phyloP scores from a whole-genome alignment of 208 protist species.

The Wallacemonas rigidus region DNA sequence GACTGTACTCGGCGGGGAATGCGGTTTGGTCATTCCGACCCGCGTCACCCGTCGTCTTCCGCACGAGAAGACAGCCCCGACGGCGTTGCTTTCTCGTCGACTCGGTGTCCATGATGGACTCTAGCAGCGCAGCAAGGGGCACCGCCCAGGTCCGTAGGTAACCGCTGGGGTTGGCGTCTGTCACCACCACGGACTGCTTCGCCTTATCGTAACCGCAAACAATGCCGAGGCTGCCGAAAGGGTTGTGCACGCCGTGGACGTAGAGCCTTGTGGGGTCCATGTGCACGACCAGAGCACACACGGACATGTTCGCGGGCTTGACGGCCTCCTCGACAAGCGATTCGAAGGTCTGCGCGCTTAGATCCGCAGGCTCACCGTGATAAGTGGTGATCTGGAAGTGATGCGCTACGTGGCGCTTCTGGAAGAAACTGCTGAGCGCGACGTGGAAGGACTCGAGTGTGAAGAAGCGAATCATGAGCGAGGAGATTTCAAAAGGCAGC shows the following conservation, averaged over 20 bases:
- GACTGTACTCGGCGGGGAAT: conserved; percentile 51
- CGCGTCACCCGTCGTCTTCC: conserved; percentile 1
- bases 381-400: conserved; percentile 48
- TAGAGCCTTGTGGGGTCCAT: conserved; percentile 54
- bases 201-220: conserved; percentile 61
- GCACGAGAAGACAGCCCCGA: conserved; percentile 59
- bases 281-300: conserved; percentile 57
- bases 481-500: conserved; percentile 75
- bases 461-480: conserved; percentile 75
- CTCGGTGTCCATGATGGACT: conserved; percentile 57
- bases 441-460: conserved; percentile 80
- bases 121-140: conserved; percentile 53
- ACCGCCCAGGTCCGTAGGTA: conserved; percentile 82
- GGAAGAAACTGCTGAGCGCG: conserved; percentile 65
- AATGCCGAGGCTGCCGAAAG: conserved; percentile 76
- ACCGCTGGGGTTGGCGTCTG: conserved; percentile 74
- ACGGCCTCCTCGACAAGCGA: conserved; percentile 41
- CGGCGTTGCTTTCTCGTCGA: conserved; percentile 52
- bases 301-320: conserved; percentile 21
- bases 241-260: conserved; percentile 67
- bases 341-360: conserved; percentile 52
- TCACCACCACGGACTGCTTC: conserved; percentile 54
- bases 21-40: background rate
- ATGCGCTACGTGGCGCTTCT: conserved; percentile 32
- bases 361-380: conserved; percentile 55